These are phyloP conservation scores for Neopestalotiopsis sp. DNA, from an alignment of 2,329 filamentous ascomycete genomes.

Conservation along the genomic window DNA sequence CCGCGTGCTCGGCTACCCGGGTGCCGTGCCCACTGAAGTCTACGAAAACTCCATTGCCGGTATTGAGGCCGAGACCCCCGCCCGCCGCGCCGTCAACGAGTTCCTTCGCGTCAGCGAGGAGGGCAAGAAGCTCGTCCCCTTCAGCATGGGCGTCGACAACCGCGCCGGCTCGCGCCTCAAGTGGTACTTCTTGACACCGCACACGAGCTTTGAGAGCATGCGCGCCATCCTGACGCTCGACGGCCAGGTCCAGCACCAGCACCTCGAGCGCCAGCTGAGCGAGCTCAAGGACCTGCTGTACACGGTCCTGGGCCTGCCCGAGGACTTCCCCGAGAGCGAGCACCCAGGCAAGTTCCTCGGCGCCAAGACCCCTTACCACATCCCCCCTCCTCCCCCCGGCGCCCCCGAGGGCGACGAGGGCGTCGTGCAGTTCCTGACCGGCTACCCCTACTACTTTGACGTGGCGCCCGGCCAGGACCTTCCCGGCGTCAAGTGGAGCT, in stretches of 20 bases:
- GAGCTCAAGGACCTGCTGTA: slow-evolving; percentile 20
- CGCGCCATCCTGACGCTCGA: slow-evolving; percentile 21
- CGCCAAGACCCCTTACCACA: slow-evolving; percentile 12
- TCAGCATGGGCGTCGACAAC: slow-evolving; percentile 22
- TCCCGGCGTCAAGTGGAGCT: slow-evolving; percentile 32
- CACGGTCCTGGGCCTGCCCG: slow-evolving; percentile 20
- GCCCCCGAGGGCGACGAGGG: slow-evolving; percentile 18
- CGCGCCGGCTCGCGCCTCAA: slow-evolving; percentile 17
- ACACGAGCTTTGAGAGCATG: slow-evolving; percentile 21
- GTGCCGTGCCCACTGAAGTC: not conserved
- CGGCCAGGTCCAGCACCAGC: slow-evolving; percentile 15
- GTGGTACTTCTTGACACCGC: slow-evolving; percentile 23
- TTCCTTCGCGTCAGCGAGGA: slow-evolving; percentile 18
- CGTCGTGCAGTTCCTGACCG: not conserved
- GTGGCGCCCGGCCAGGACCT: slow-evolving; percentile 17
- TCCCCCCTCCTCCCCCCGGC: slow-evolving; percentile 14
- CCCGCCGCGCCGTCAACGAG: slow-evolving; percentile 4
- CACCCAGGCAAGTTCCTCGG: slow-evolving; percentile 3
- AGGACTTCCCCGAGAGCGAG: slow-evolving; percentile 20
- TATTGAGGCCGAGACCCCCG: not conserved
- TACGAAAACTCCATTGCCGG: slow-evolving; percentile 14
- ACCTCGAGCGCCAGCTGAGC: slow-evolving; percentile 19
- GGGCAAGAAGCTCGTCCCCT: slow-evolving; percentile 17
- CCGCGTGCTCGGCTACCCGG: slow-evolving; percentile 15
- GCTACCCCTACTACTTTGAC: slow-evolving; percentile 24